A percentile compares a stretch with the other conserved stretches of the same genome.
Conservation (phyloP, 495 filamentous ascomycete species). For the Hamigera avellanea region DNA sequence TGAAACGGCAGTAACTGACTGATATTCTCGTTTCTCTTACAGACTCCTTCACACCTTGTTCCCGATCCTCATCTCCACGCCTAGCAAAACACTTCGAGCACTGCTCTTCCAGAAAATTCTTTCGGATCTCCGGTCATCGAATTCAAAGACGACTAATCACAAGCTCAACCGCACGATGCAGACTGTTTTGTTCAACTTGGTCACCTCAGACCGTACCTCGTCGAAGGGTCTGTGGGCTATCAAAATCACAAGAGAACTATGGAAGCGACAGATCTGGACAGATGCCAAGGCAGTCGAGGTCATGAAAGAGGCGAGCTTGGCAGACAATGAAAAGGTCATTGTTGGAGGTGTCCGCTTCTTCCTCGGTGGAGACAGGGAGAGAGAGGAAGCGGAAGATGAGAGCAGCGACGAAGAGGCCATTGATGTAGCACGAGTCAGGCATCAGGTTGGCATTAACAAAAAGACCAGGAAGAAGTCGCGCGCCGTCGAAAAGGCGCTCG, state of each 20-base stretch:
- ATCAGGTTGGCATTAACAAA: slow-evolving; percentile 85
- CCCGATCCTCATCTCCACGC: slow-evolving; percentile 77
- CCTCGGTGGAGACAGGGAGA: slow-evolving; percentile 86
- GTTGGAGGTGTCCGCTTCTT: slow-evolving; percentile 85
- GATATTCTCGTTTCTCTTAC: not conserved
- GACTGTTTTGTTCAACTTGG: slow-evolving; percentile 80
- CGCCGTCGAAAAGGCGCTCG: slow-evolving; percentile 64
- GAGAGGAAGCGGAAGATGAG: slow-evolving; percentile 84
- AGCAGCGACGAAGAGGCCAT: slow-evolving; percentile 68
- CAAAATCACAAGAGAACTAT: slow-evolving; percentile 76
- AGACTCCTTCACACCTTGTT: slow-evolving; percentile 79
- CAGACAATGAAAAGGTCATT: slow-evolving; percentile 82
- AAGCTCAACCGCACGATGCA: slow-evolving; percentile 86
- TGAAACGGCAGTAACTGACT: not conserved
- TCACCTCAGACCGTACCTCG: slow-evolving; percentile 72
- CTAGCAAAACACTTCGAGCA: slow-evolving; percentile 73
- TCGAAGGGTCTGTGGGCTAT: slow-evolving; percentile 90
- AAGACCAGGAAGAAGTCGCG: slow-evolving; percentile 81
- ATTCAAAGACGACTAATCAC: slow-evolving; percentile 79
- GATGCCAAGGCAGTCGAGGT: slow-evolving; percentile 82
- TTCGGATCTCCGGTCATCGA: slow-evolving; percentile 75
- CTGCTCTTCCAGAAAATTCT: slow-evolving; percentile 85
- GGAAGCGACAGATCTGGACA: slow-evolving; percentile 82
- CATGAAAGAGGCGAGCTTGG: slow-evolving; percentile 80
- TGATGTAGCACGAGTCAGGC: slow-evolving; percentile 70